phyloP scores from a whole-genome alignment of 73 alveolate species.

The Halteria grandinella region DNA sequence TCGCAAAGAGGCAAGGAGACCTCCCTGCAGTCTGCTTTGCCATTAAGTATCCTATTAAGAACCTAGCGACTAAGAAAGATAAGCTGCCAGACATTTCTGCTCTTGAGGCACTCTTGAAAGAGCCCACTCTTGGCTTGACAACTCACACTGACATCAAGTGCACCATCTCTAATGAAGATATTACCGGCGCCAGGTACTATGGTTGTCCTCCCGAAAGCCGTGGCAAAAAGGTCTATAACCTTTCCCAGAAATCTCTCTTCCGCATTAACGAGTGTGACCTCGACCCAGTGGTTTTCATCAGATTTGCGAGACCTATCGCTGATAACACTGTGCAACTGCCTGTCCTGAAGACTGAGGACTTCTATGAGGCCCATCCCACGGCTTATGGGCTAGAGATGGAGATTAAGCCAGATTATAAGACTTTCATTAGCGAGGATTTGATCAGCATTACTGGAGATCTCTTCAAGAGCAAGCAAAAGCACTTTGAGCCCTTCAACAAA shows the following conservation, averaged over 20 bases:
- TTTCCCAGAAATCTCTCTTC: too few relatives aligned
- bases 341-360: too few relatives aligned
- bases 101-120: neutral
- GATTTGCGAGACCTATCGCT: too few relatives aligned
- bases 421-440: neutral
- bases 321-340: too few relatives aligned
- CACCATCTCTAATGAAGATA: neutral
- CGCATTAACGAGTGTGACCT: too few relatives aligned
- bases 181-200: neutral
- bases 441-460: neutral
- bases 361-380: constrained; percentile 2
- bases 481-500: neutral
- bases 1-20: neutral
- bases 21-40: constrained; percentile 38
- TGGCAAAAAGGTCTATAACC: neutral
- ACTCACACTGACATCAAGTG: neutral
- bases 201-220: too few relatives aligned
- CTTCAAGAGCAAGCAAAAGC: neutral
- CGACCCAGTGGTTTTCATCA: too few relatives aligned
- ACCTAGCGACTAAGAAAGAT: neutral
- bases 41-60: constrained; percentile 22
- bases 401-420: neutral
- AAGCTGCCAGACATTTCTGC: neutral
- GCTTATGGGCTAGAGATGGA: neutral
- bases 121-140: neutral